Percentiles rank a stretch among this genome's conserved stretches.
Conservation (phyloP, 106 monocot species). For the Xerophyta viscosa region DNA sequence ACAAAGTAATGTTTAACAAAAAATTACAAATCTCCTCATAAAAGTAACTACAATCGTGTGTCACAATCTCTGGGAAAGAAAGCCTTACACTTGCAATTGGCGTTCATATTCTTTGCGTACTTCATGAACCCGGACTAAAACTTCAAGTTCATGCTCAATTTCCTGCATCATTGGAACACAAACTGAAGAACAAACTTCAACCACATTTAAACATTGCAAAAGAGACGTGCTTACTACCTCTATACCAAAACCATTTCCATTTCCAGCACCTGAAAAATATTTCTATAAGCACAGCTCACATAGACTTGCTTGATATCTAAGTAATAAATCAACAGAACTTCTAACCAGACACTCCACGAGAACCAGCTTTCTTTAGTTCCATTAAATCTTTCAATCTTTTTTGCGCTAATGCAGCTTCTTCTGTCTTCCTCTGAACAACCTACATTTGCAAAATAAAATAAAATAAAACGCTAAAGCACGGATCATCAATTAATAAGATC, state of each 20-base stretch:
- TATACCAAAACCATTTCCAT: constrained; percentile 37
- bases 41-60: background rate
- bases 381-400: constrained; percentile 84
- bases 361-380: constrained; percentile 65
- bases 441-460: constrained; percentile 18
- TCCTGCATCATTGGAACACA: constrained; percentile 49
- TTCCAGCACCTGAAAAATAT: constrained; percentile 24
- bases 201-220: background rate
- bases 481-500: background rate
- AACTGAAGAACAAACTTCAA: background rate
- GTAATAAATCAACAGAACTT: background rate
- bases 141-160: constrained; percentile 91
- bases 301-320: background rate
- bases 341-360: constrained; percentile 58
- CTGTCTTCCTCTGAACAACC: constrained; percentile 95
- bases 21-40: background rate
- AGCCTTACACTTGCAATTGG: constrained; percentile 77
- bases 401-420: constrained; percentile 83
- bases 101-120: constrained; percentile 79
- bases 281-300: background rate
- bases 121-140: constrained; percentile 77
- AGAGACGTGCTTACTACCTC: constrained; percentile 29
- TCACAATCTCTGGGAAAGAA: background rate
- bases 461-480: background rate
- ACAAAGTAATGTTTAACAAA: background rate